Conservation (phyloP, 495 filamentous ascomycete species). For the Trichoderma reesei region DNA sequence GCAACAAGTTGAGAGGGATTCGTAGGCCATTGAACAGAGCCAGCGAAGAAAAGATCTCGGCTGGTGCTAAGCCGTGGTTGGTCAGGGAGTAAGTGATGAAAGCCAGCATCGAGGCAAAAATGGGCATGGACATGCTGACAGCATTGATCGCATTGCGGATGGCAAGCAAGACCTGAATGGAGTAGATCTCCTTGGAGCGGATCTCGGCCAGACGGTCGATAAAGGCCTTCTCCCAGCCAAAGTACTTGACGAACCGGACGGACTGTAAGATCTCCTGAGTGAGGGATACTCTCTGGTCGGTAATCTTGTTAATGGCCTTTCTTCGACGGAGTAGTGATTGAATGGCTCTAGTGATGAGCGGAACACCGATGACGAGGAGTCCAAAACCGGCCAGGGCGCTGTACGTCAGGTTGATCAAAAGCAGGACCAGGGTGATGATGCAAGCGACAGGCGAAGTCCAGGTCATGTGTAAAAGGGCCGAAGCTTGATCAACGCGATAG, state of each 20-base stretch:
- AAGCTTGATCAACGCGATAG: conserved; percentile 78
- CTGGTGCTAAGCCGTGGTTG: conserved; percentile 58
- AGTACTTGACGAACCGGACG: conserved; percentile 91
- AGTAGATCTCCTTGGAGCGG: conserved; percentile 61
- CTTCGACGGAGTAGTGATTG: conserved; percentile 60
- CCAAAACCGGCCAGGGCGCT: conserved; percentile 83
- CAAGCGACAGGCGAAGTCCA: conserved; percentile 78
- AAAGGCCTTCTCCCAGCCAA: conserved; percentile 88
- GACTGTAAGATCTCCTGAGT: conserved; percentile 89
- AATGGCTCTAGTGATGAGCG: conserved; percentile 63
- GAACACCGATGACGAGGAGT: conserved; percentile 66
- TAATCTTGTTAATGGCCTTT: conserved; percentile 77
- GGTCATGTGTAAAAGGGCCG: conserved; percentile 76
- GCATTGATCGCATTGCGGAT: conserved; percentile 80
- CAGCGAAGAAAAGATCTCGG: conserved; percentile 81
- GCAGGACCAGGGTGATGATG: conserved; percentile 63
- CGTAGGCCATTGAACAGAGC: conserved; percentile 87
- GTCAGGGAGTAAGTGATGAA: conserved; percentile 89
- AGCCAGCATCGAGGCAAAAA: conserved; percentile 87
- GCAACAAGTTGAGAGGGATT: conserved; percentile 80
- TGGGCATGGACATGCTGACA: conserved; percentile 62
- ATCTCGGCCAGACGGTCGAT: conserved; percentile 63
- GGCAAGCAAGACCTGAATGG: conserved; percentile 68
- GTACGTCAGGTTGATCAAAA: conserved; percentile 78
- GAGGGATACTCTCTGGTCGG: conserved; percentile 79